These are phyloP conservation scores for Aspergillus udagawae DNA, from an alignment of 2,329 filamentous ascomycete genomes.

Conservation along the genomic window DNA sequence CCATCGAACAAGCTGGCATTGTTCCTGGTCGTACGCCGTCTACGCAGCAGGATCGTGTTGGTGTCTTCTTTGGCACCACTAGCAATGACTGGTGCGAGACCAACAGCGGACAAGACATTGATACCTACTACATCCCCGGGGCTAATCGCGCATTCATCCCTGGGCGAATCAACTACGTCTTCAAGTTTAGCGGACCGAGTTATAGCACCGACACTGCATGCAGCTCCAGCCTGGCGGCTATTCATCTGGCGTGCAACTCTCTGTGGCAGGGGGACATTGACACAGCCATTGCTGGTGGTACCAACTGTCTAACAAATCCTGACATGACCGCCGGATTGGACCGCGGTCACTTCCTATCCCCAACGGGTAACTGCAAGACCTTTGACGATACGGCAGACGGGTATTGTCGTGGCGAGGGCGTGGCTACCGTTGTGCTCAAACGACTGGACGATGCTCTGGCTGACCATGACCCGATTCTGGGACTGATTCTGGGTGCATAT, in stretches of 20 bases:
- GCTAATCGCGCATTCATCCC: conserved; percentile 58
- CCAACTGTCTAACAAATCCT: conserved; percentile 68
- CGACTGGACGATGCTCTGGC: background rate
- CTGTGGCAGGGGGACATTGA: conserved; percentile 72
- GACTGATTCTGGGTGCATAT: background rate
- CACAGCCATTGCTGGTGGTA: conserved; percentile 71
- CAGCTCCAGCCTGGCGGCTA: conserved; percentile 66
- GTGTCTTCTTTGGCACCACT: conserved; percentile 68
- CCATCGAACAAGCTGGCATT: conserved; percentile 31
- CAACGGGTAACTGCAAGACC: conserved; percentile 45
- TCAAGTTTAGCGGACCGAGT: conserved; percentile 69
- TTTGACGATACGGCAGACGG: conserved; percentile 35
- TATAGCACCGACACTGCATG: conserved; percentile 71
- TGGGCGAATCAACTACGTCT: conserved; percentile 68
- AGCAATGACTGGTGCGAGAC: conserved; percentile 65
- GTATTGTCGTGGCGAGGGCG: background rate
- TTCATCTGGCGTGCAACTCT: conserved; percentile 67
- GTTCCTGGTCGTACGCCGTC: conserved; percentile 59
- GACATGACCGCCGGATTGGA: conserved; percentile 72
- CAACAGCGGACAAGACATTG: conserved; percentile 65
- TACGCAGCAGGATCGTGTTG: conserved; percentile 58
- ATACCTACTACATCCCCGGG: conserved; percentile 63
- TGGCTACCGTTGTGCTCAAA: background rate
- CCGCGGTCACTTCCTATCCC: conserved; percentile 39
- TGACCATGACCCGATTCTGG: conserved; percentile 9